phyloP scores from a whole-genome alignment of 208 protist genomes.

The Trypanosoma boissoni region DNA sequence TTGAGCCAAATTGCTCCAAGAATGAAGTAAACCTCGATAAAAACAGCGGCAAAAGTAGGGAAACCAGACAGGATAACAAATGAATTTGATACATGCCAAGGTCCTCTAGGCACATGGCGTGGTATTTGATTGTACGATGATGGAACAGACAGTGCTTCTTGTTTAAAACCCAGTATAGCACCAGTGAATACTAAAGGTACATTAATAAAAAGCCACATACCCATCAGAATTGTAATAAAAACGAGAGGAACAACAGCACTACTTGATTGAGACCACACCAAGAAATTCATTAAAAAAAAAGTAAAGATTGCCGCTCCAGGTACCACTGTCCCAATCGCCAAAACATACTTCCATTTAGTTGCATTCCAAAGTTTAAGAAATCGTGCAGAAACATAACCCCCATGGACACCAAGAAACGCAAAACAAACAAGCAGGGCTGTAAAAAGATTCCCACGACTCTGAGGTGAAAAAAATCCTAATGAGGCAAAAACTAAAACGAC shows the following conservation, averaged over 20 bases:
- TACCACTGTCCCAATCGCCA: constrained; percentile 37
- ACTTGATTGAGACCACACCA: constrained; percentile 30
- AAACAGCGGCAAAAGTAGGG: constrained; percentile 96
- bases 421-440: constrained; percentile 52
- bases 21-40: constrained; percentile 98
- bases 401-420: constrained; percentile 46
- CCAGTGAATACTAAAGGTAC: constrained; percentile 93
- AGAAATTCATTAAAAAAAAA: constrained; percentile 43
- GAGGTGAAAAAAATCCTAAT: constrained; percentile 88
- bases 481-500: constrained; percentile 56
- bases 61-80: constrained; percentile 54
- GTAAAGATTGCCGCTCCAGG: constrained; percentile 30
- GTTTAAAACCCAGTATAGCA: constrained; percentile 88
- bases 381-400: constrained; percentile 80
- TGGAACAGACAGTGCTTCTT: constrained; percentile 56
- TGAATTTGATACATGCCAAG: constrained; percentile 56
- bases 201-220: constrained; percentile 90
- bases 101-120: constrained; percentile 88
- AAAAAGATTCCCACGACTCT: constrained; percentile 89
- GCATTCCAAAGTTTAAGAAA: constrained; percentile 61
- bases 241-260: constrained; percentile 21
- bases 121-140: constrained; percentile 93
- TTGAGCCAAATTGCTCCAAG: constrained; percentile 90
- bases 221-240: constrained; percentile 66
- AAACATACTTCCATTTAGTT: constrained; percentile 66